Base-by-base conservation (phyloP, 2,329 filamentous ascomycete species). In the Ophiostoma fasciatum region DNA sequence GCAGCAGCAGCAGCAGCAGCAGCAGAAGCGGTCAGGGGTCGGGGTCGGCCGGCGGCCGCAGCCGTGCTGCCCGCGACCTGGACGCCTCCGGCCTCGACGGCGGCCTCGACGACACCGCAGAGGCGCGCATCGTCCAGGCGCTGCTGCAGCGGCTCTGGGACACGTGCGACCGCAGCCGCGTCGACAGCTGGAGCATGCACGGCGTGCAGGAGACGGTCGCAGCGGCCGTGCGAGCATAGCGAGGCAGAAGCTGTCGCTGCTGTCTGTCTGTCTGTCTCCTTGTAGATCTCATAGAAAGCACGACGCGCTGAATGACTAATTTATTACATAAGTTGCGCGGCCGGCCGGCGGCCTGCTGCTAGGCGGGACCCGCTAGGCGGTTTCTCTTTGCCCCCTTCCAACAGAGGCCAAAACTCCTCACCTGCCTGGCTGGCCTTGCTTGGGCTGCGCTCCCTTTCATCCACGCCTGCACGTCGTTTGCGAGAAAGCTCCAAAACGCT, bases 131-230 rank as follows among this genome's bases (percentile, higher is more conserved):
- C 18, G 58, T 74, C 35, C 64, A 59, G 41, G 65, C 60, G 1
- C 49, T 90, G 48, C 68, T 68, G 47, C 57, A 53, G 45, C 63
- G 68, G 46, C 56, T 82, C 4, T 71, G 73, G 59, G 65, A 74
- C 40, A 78, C 70, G 4, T 78, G 75, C 49, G 78, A 85, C 49
- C 64, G 66, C 41, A 65, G 68, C n/a, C 72, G 74, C 46, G 66
- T 84, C 9, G 58, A 59, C 38, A 60, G 56, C 18, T 90, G 82
- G 82, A 81, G 76, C 48, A 64, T 64, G 46, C 60, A 64, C 1
- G 62, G 64, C 26, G 43, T 59, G 2, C 33, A 13, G 12, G 37
- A 41, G 18, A 38, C 11, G 23, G 11, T 25, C n/a, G n/a, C n/a
- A 13, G 9, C 11, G 11, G 4, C 23, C 11, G 10, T 25, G 23